Evolutionary conservation across 2,329 filamentous ascomycete genomes (phyloP), one percentile per base, ranked within the genome.

Genomic region (Penicillium sp.): DNA sequence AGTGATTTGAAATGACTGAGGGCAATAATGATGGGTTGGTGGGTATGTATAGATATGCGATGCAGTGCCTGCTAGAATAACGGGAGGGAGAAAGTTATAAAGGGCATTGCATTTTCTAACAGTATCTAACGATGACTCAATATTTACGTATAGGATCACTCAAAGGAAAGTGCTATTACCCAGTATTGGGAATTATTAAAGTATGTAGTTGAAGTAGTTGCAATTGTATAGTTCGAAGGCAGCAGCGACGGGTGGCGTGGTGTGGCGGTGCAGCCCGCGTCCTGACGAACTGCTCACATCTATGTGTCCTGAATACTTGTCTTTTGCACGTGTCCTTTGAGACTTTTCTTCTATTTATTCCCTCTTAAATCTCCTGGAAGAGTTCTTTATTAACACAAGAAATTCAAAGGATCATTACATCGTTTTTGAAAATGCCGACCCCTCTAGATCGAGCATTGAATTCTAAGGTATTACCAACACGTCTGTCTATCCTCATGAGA

Each of bases 381-480:
- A 12, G 19, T 36, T 35, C 6, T 35, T 1, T n/a, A n/a, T 17
- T 5, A 10, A 36, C n/a, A 5, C 4, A 9, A n/a, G n/a, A 35
- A 11, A 17, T n/a, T 14, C 14, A 11, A 47, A 22, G 10, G 6
- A 19, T 16, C 16, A 33, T 28, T 44, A 37, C 33, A 52, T 40
- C 26, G 36, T 31, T 31, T 28, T 42, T 37, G 47, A 62, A 69
- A 9, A 89, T 89, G 87, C 85, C 87, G 47, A 91, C 88, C 55
- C 80, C 82, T 30, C 72, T 91, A 3, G 88, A 91, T 68, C 83
- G 80, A 71, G 85, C 83, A 10, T 76, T 90, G 75, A 86, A 82
- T 65, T 90, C 88, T 52, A 88, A 87, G 78, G 88, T 88, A 75
- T 55, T 49, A 44, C 49, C 50, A 49, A 48, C 49, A 33, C 28